Conservation (phyloP, 2,329 filamentous ascomycete species). For the Curvularia sp. region DNA sequence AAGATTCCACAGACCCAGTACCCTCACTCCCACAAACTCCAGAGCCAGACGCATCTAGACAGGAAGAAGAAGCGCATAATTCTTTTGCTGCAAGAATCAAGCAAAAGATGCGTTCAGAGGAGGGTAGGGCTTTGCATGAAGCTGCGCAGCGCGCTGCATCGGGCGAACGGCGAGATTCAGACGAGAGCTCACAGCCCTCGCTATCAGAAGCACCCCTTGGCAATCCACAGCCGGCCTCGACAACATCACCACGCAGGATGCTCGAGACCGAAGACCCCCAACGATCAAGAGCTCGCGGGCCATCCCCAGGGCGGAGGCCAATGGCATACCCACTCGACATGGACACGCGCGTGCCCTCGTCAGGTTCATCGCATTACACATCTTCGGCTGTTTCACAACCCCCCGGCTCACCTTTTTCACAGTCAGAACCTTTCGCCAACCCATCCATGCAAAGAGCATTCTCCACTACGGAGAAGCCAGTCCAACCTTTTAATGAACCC, state of each 20-base stretch:
- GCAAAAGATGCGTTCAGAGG: slow-evolving; percentile 61
- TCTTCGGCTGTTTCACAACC: slow-evolving; percentile 34
- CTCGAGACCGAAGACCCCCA: slow-evolving; percentile 39
- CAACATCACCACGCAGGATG: slow-evolving; percentile 24
- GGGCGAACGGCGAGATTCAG: slow-evolving; percentile 36
- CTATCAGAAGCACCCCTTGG: slow-evolving; percentile 37
- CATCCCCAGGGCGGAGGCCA: slow-evolving; percentile 38
- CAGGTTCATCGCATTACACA: slow-evolving; percentile 38
- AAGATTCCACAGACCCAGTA: slow-evolving; percentile 56
- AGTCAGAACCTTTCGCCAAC: slow-evolving; percentile 32
- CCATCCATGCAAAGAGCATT: slow-evolving; percentile 27
- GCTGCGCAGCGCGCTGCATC: slow-evolving; percentile 41
- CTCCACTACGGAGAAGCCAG: slow-evolving; percentile 24
- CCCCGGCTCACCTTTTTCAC: slow-evolving; percentile 29
- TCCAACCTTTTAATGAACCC: slow-evolving; percentile 26
- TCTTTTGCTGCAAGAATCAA: slow-evolving; percentile 57
- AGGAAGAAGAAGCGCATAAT: slow-evolving; percentile 44
- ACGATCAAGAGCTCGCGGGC: slow-evolving; percentile 39
- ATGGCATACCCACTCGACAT: slow-evolving; percentile 38
- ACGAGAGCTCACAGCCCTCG: slow-evolving; percentile 37
- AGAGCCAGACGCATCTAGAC: slow-evolving; percentile 26
- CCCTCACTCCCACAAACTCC: slow-evolving; percentile 40
- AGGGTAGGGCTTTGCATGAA: slow-evolving; percentile 59
- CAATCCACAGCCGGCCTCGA: slow-evolving; percentile 17
- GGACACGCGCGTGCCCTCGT: slow-evolving; percentile 34